A percentile compares a stretch with the other conserved stretches of the same genome.
phyloP scores from a whole-genome alignment of 257 asterid species.

The Mentha longifolia region DNA sequence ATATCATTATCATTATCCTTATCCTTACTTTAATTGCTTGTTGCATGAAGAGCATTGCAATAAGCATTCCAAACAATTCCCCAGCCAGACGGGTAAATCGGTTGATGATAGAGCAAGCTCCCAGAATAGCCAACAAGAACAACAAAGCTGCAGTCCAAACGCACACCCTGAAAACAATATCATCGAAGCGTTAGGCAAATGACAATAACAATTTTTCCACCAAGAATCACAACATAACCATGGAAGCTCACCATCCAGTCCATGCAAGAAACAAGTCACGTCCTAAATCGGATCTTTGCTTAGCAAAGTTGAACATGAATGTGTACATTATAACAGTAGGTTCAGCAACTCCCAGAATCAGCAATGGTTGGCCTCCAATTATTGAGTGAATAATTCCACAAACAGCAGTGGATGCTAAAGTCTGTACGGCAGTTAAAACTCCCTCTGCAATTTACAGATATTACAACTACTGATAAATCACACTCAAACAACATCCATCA shows the following conservation, averaged over 20 bases:
- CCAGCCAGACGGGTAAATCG: constrained; percentile 96
- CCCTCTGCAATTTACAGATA: constrained; percentile 62
- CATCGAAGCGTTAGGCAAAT: background rate
- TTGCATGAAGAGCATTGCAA: constrained; percentile 98
- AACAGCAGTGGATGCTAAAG: constrained; percentile 83
- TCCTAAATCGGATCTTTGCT: constrained; percentile 75
- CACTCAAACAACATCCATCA: constrained; percentile 2
- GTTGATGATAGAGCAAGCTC: constrained; percentile 96
- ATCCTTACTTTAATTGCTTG: constrained; percentile 70
- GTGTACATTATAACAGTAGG: constrained; percentile 98
- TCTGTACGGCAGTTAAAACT: constrained; percentile 86
- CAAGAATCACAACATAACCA: background rate
- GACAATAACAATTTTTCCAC: background rate
- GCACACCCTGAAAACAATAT: constrained; percentile 66
- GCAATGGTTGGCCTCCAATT: constrained; percentile 94
- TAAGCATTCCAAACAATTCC: constrained; percentile 90
- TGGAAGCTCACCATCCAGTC: constrained; percentile 77
- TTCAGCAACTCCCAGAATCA: constrained; percentile 93
- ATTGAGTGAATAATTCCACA: constrained; percentile 92
- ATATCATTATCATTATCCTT: background rate
- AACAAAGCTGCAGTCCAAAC: constrained; percentile 92
- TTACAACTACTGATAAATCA: constrained; percentile 2
- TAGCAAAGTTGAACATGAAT: constrained; percentile 90
- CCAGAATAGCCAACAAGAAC: constrained; percentile 73
- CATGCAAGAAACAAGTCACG: constrained; percentile 84